Percentiles rank a stretch among this genome's conserved stretches.
Evolutionary conservation across 352 stramenopile genomes (phyloP).

Genomic region (Sclerospora graminicola): DNA sequence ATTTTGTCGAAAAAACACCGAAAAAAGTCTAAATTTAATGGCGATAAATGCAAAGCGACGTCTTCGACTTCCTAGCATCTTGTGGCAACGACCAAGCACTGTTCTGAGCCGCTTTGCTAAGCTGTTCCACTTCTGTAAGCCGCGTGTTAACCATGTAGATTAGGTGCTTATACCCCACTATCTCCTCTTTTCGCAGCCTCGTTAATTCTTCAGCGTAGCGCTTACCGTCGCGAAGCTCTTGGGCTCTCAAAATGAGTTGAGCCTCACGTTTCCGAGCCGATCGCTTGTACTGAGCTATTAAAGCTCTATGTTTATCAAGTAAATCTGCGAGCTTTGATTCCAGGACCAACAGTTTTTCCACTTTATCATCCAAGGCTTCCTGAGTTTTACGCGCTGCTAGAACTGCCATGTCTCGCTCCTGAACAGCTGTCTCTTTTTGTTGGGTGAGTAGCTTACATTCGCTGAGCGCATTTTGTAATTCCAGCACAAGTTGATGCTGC

Average conservation of each 20-base stretch:
- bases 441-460: conserved; percentile 32
- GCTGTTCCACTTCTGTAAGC: conserved; percentile 42
- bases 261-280: conserved; percentile 29
- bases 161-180: conserved; percentile 55
- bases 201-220: conserved; percentile 45
- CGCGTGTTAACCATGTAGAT: conserved; percentile 46
- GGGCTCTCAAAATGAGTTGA: conserved; percentile 16
- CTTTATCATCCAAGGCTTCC: conserved; percentile 26
- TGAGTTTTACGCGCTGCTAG: conserved; percentile 22
- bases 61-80: conserved; percentile 19
- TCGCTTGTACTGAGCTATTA: conserved; percentile 31
- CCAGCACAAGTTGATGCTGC: conserved; percentile 19
- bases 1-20: too few relatives aligned
- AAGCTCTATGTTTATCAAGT: conserved; percentile 38
- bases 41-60: conserved; percentile 57
- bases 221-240: conserved; percentile 33
- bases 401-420: conserved; percentile 36
- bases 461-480: conserved; percentile 36
- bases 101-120: conserved; percentile 13
- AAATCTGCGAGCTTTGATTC: conserved; percentile 60
- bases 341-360: conserved; percentile 37
- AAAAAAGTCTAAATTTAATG: too few relatives aligned
- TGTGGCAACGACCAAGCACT: conserved; percentile 21
- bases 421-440: conserved; percentile 31
- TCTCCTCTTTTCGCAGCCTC: conserved; percentile 32